Conservation (phyloP, 176 grass and related monocot genomes). For the Eremochloa ophiuroides region DNA sequence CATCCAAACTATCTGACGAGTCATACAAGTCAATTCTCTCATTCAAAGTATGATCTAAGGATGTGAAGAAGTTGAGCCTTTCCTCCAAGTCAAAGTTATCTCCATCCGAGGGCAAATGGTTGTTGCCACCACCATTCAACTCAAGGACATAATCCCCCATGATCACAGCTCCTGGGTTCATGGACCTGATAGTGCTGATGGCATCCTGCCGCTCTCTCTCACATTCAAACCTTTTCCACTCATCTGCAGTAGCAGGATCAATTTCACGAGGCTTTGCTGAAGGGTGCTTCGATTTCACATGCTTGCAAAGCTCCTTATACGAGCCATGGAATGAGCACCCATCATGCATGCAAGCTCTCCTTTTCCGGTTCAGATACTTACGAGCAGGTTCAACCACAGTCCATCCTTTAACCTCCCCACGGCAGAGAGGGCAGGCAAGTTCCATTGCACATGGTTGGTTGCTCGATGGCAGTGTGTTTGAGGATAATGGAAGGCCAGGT, state of each 20-base stretch:
- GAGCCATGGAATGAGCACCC: conserved; percentile 72
- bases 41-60: conserved; percentile 43
- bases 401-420: conserved; percentile 88
- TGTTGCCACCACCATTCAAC: conserved; percentile 46
- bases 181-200: conserved; percentile 77
- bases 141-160: conserved; percentile 95
- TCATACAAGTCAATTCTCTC: conserved; percentile 45
- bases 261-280: conserved; percentile 56
- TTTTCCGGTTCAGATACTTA: conserved; percentile 73
- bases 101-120: conserved; percentile 23
- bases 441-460: conserved; percentile 46
- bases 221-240: conserved; percentile 75
- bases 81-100: conserved; percentile 41
- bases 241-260: conserved; percentile 73
- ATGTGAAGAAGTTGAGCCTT: conserved; percentile 50
- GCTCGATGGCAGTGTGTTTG: conserved; percentile 6
- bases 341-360: conserved; percentile 70
- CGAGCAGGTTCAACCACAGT: conserved; percentile 83
- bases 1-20: conserved; percentile 48
- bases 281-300: conserved; percentile 64
- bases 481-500: conserved; percentile 20
- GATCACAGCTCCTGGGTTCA: conserved; percentile 71
- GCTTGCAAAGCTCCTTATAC: conserved; percentile 71
- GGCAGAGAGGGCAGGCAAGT: conserved; percentile 85
- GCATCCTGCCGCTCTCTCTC: conserved; percentile 79